These are phyloP conservation scores for Trebouxia sp. DNA, from an alignment of 139 green algal genomes.

Conservation along the genomic window DNA sequence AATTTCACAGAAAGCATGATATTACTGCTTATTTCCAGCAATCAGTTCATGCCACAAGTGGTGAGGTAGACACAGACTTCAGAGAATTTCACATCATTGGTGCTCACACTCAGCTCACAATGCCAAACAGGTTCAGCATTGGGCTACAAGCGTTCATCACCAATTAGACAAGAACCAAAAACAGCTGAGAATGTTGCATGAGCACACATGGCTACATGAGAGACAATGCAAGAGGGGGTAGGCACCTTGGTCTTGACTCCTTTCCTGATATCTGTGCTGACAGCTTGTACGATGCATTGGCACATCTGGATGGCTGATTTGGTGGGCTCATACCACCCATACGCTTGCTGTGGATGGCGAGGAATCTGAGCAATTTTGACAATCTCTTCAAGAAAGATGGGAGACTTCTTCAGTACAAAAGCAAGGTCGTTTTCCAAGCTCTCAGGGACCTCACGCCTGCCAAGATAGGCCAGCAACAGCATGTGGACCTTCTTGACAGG, in stretches of 20 bases:
- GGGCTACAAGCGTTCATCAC: too few relatives aligned
- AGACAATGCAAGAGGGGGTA: neutral
- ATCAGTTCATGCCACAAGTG: too few relatives aligned
- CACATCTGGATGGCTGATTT: conserved; percentile 77
- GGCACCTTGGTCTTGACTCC: neutral
- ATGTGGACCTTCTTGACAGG: conserved; percentile 81
- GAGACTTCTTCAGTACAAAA: conserved; percentile 67
- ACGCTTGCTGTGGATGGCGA: conserved; percentile 42
- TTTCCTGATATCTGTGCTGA: conserved; percentile 44
- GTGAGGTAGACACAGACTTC: too few relatives aligned
- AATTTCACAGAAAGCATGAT: too few relatives aligned
- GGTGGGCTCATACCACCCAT: conserved; percentile 79
- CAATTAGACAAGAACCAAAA: too few relatives aligned
- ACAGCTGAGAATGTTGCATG: neutral
- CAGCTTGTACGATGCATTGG: conserved; percentile 80
- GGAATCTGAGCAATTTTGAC: conserved; percentile 75
- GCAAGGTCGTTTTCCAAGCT: conserved; percentile 64
- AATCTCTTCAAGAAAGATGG: conserved; percentile 82
- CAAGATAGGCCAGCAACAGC: conserved; percentile 81
- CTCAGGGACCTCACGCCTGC: conserved; percentile 59
- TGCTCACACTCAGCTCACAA: too few relatives aligned
- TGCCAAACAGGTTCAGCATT: too few relatives aligned
- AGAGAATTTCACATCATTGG: too few relatives aligned
- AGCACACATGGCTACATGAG: neutral
- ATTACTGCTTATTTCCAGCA: too few relatives aligned